Evolutionary conservation across 2,329 filamentous ascomycete genomes (phyloP), one percentile per base, ranked within the genome.

Genomic region (Elsinoe australis): DNA sequence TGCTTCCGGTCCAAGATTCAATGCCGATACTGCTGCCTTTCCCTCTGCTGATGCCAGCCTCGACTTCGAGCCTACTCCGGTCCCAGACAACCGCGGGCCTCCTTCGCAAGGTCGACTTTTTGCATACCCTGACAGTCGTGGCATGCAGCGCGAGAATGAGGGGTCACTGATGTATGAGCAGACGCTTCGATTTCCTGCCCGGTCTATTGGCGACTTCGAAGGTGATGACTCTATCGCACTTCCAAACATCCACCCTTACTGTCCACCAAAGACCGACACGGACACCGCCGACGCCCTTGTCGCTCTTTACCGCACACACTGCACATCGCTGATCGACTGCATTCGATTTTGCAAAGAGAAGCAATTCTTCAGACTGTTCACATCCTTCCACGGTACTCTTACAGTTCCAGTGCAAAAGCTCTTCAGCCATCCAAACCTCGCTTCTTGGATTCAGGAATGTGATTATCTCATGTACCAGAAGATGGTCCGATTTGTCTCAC

Each of bases 341-440:
- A 88, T 98, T 53, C 85, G 92, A 22, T 96, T 87, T 64, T 95
- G 90, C 73, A 94, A 92, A 61, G 87, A 95, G 65, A 94, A 95
- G 68, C 90, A 88, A 5, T 94, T 98, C 64, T 94, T 95, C 63
- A 87, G 94, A 55, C 78, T 95, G 12, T 95, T 94, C 63, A 89
- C 85, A 4, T 92, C 90, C 1, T 96, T 98, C 64, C 87, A 95
- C 60, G 92, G 92, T 49, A 96, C 89, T 1, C 77, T 98, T 58
- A 98, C 92, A 0, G 94, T 95, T 66, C 92, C 92, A 4, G 90
- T 96, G 2, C 88, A 95, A 64, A 95, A 94, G 65, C 71, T 98
- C 2, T 84, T 98, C 59, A 81, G 82, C 10, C 80, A 94, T 59
- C 80, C 84, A 2, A 82, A 81, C 49, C 71, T 96, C 49, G 87